phyloP scores from a whole-genome alignment of 2,329 filamentous ascomycete species.

The Colletotrichum gloeosporioides region DNA sequence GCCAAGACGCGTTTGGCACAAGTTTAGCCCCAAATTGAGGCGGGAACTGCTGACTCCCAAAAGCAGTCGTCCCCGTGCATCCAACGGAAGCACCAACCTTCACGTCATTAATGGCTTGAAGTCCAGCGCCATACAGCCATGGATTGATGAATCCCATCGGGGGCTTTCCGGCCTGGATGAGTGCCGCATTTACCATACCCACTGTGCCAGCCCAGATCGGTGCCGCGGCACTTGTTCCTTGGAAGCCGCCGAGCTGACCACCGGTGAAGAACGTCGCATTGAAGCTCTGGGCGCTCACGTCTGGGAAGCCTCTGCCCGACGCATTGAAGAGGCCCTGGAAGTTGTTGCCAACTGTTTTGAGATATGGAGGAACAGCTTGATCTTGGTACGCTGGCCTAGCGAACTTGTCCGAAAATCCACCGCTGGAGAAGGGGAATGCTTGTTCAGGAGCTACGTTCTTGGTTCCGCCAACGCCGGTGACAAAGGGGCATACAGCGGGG shows the following conservation, averaged over 20 bases:
- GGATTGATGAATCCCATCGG: constrained; percentile 68
- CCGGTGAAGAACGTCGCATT: constrained; percentile 29
- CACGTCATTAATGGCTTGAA: constrained; percentile 39
- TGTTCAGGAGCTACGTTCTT: constrained; percentile 53
- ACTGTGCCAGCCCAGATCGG: constrained; percentile 69
- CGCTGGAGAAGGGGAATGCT: constrained; percentile 56
- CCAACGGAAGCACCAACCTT: constrained; percentile 35
- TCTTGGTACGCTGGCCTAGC: constrained; percentile 47
- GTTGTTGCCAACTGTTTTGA: constrained; percentile 43
- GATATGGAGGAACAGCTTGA: constrained; percentile 50
- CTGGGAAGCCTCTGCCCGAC: constrained; percentile 63
- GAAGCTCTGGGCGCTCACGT: constrained; percentile 54
- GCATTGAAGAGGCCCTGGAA: constrained; percentile 53
- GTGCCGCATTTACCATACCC: constrained; percentile 67
- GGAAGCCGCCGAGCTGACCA: constrained; percentile 19
- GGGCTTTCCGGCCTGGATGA: constrained; percentile 56
- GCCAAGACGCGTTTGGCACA: constrained; percentile 32
- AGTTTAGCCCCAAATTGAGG: constrained; percentile 29
- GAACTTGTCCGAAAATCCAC: constrained; percentile 55
- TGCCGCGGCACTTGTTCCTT: constrained; percentile 53
- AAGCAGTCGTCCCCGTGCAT: constrained; percentile 31
- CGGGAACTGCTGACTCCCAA: background rate
- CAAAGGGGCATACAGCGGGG: constrained; percentile 56
- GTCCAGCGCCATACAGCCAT: constrained; percentile 54
- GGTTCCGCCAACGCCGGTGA: constrained; percentile 68